phyloP scores from a whole-genome alignment of 2,329 filamentous ascomycete species.

The Akanthomyces muscarius region DNA sequence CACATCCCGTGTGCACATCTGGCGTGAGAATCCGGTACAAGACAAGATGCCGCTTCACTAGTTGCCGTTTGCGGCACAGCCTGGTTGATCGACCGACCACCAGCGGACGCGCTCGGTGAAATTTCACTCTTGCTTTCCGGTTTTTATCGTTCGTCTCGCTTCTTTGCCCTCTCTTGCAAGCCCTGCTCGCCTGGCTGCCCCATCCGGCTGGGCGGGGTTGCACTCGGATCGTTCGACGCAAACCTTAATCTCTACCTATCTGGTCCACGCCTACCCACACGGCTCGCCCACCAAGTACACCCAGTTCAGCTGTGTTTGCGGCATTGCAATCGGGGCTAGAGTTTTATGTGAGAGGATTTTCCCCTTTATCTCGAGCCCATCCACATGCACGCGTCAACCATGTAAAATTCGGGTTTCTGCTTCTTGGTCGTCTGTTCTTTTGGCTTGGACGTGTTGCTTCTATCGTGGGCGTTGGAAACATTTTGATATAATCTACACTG shows the following conservation, averaged over 20 bases:
- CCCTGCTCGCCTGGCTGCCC: too few relatives aligned
- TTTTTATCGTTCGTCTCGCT: not conserved
- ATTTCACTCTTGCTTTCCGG: not conserved
- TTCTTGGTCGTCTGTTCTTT: not conserved
- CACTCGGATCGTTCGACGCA: constrained; percentile 6
- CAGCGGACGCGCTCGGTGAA: not conserved
- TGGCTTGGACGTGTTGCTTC: not conserved
- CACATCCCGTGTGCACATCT: not conserved
- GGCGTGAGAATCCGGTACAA: too few relatives aligned
- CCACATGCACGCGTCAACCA: not conserved
- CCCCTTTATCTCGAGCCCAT: not conserved
- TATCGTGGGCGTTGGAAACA: not conserved
- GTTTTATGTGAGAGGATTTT: not conserved
- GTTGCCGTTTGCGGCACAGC: not conserved
- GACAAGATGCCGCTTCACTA: not conserved
- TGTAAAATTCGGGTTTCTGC: not conserved
- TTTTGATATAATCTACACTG: not conserved
- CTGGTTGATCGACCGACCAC: not conserved
- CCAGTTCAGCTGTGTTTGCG: not conserved
- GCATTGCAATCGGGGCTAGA: not conserved
- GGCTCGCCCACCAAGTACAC: not conserved
- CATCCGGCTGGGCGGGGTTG: not conserved
- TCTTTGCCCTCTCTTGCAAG: not conserved
- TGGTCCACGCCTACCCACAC: not conserved
- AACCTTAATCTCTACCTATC: constrained; percentile 3